Evolutionary conservation across 1,284 basidiomycete genomes (phyloP), one percentile per base, ranked within the genome.

Genomic region (Melampsora larici-populina): DNA sequence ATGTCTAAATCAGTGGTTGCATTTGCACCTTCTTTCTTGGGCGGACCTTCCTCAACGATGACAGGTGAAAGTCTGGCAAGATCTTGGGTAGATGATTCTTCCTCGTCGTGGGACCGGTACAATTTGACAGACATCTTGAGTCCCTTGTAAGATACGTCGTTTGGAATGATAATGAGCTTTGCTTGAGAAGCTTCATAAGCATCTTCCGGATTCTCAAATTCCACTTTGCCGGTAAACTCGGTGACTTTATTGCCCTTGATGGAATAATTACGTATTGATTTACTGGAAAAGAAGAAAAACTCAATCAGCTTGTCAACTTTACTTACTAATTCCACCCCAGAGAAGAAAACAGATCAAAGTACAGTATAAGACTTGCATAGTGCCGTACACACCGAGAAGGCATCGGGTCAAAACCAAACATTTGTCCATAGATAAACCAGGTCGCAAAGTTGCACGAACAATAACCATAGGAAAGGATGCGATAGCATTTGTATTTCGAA

Each of bases 291-390:
- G 55, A n/a, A 58, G n/a, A 9, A 11, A n/a, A 58, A 58, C 21
- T 9, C 18, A 58, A 29, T 58, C 55, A 58, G 55, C 55, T 58
- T 29, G 9, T 29, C 2, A 4, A 29, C 55, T 58, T 21, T 3
- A 58, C n/a, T 58, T 29, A 8, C 55, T 58, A 9, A 4, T 43
- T 43, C 11, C 40, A 43, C 5, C 11, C 40, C 40, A 43, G 40
- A 29, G 9, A 58, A 21, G 21, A 58, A 29, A 9, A n/a, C 17
- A 29, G 55, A 58, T 24, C 29, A 29, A 29, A 58, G 29, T 24
- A 58, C 55, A 58, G 55, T 29, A 15, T 58, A 58, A 29, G 55
- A 58, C 55, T 58, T 58, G 55, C 55, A 58, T 58, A 29, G 55
- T n/a, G 55, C 55, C 55, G 55, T 58, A 29, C n/a, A n/a, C 55